These are phyloP conservation scores for Astrothelium macrocarpum DNA, from an alignment of 495 filamentous ascomycete species.

Conservation along the genomic window DNA sequence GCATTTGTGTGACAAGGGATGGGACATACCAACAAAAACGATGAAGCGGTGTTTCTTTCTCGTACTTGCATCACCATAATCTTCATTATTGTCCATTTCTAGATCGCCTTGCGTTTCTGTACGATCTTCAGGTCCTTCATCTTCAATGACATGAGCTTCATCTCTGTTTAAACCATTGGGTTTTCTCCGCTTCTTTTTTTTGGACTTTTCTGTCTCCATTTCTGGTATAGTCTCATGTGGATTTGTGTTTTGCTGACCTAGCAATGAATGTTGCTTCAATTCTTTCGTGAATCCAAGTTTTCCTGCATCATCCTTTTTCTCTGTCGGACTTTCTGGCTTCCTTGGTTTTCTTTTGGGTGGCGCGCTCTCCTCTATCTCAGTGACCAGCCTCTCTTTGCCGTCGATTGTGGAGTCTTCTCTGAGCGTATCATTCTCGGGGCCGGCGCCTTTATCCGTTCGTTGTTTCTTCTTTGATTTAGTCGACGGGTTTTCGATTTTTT, in stretches of 20 bases:
- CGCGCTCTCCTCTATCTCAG: neutral
- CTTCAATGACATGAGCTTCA: constrained; percentile 10
- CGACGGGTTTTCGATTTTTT: neutral
- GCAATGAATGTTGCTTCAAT: neutral
- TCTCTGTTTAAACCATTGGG: neutral
- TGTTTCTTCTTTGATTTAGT: neutral
- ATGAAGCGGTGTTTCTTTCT: constrained; percentile 17
- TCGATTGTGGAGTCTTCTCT: no score
- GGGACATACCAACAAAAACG: constrained; percentile 15
- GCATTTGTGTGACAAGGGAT: neutral
- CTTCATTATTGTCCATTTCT: neutral
- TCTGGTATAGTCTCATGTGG: neutral
- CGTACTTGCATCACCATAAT: neutral
- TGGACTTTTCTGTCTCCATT: neutral
- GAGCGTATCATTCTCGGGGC: neutral
- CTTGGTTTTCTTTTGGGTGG: neutral
- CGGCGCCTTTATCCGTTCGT: neutral
- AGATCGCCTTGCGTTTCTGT: neutral
- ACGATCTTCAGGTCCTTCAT: neutral
- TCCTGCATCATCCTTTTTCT: no score
- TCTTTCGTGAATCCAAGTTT: neutral
- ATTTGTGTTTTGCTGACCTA: neutral
- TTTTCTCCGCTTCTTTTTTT: constrained; percentile 1
- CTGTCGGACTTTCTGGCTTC: neutral
- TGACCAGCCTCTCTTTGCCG: neutral